Conservation (phyloP, 1,284 basidiomycete species). For the Microbotryomycetes sp. region DNA sequence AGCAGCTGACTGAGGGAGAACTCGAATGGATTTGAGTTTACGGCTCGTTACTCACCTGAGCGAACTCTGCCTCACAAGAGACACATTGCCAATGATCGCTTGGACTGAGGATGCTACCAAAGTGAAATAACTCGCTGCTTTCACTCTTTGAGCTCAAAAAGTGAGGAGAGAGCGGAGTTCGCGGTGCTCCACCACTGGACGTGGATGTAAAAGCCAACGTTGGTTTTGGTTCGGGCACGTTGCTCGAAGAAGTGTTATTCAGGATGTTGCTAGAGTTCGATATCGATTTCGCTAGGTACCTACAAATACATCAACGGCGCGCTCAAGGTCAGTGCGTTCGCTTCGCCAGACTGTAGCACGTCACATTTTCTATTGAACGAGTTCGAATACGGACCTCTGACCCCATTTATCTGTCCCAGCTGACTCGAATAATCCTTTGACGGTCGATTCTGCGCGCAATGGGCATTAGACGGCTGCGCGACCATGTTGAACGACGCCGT, state of each 20-base stretch:
- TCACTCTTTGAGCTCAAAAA: slow-evolving; percentile 5
- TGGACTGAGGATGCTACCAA: slow-evolving; percentile 21
- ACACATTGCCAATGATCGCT: slow-evolving; percentile 26
- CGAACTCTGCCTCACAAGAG: slow-evolving; percentile 12
- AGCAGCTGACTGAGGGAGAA: background rate
- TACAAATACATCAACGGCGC: too few species aligned
- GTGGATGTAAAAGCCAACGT: too few species aligned
- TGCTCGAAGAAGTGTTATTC: too few species aligned
- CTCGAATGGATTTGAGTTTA: background rate
- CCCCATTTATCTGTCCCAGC: slow-evolving; percentile 17
- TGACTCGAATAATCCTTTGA: slow-evolving; percentile 5
- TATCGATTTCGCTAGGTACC: too few species aligned
- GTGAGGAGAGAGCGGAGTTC: slow-evolving; percentile 3
- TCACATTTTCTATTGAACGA: too few species aligned
- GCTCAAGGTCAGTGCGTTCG: too few species aligned
- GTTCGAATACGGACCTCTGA: slow-evolving; percentile 15
- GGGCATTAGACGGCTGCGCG: too few species aligned
- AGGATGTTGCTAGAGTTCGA: too few species aligned
- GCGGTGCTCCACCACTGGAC: too few species aligned
- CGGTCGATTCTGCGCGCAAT: slow-evolving; percentile 11
- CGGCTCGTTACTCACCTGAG: slow-evolving; percentile 8
- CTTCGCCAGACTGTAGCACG: too few species aligned
- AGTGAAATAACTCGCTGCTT: slow-evolving; percentile 15
- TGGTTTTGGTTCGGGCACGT: too few species aligned
- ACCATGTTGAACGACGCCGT: background rate